Conservation (phyloP, 1,284 basidiomycete genomes). For the Stygiomarasmius scandens region DNA sequence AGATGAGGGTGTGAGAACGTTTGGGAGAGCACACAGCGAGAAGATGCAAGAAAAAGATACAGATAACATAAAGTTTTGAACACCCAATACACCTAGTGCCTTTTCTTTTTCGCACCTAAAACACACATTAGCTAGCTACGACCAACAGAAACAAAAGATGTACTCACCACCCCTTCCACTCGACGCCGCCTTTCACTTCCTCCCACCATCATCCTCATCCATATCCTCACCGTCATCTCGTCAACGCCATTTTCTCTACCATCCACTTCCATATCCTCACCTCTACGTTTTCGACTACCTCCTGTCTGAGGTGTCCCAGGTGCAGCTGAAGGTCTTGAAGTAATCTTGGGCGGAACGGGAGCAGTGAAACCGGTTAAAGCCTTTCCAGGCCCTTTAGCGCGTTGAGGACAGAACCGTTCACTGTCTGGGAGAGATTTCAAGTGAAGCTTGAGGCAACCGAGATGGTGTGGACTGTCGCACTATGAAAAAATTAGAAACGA, state of each 20-base stretch:
- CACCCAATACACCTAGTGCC: constrained; percentile 9
- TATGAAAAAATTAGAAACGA: constrained; percentile 7
- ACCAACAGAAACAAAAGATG: not conserved
- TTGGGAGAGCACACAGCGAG: too few species aligned
- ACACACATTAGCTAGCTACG: not conserved
- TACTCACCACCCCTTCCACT: constrained; percentile 22
- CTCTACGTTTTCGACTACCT: constrained; percentile 12
- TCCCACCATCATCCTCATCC: constrained; percentile 19
- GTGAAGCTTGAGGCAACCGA: constrained; percentile 80
- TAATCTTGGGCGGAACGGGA: constrained; percentile 26
- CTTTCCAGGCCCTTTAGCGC: constrained; percentile 48
- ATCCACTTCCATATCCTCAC: constrained; percentile 2
- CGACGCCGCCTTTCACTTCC: constrained; percentile 30
- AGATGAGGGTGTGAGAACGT: too few species aligned
- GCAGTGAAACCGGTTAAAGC: constrained; percentile 36
- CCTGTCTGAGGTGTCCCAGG: not conserved
- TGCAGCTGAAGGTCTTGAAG: constrained; percentile 9
- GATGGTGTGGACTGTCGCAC: constrained; percentile 91
- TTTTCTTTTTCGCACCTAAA: constrained; percentile 17
- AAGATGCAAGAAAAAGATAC: too few species aligned
- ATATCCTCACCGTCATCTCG: constrained; percentile 21
- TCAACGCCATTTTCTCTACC: constrained; percentile 4
- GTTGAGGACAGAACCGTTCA: constrained; percentile 90
- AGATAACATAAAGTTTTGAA: too few species aligned
- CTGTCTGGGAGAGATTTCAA: constrained; percentile 80